Evolutionary conservation across 2,329 filamentous ascomycete genomes (phyloP).

Genomic region (Colletotrichum trifolii): DNA sequence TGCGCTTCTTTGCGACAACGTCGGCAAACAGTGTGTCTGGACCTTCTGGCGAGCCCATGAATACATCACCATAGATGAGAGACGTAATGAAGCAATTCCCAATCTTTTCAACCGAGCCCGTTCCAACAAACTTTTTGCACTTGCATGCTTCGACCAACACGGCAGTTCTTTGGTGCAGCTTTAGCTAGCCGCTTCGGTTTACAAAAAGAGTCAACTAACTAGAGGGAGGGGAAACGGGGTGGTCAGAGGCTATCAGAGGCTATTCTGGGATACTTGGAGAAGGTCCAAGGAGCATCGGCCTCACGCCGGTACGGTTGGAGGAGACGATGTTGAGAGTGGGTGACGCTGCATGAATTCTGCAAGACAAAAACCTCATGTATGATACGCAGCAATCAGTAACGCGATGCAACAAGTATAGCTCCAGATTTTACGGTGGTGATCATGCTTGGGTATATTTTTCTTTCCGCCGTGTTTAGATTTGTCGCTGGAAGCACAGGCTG

Average conservation of each 20-base stretch:
- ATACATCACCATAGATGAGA: conserved; percentile 71
- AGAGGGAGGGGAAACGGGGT: conserved; percentile 13
- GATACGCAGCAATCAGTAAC: conserved; percentile 31
- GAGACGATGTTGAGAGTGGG: conserved; percentile 14
- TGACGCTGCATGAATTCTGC: conserved; percentile 15
- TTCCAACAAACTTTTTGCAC: conserved; percentile 17
- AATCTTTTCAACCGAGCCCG: conserved; percentile 45
- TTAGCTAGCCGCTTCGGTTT: conserved; percentile 15
- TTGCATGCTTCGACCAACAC: conserved; percentile 29
- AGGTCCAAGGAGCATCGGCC: conserved; percentile 4
- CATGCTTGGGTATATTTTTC: conserved; percentile 13
- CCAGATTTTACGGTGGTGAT: neutral
- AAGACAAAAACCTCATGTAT: conserved; percentile 28
- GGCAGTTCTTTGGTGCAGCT: conserved; percentile 21
- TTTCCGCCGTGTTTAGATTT: conserved; percentile 17
- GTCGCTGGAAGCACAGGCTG: conserved; percentile 80
- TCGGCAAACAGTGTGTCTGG: conserved; percentile 73
- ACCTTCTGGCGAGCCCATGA: conserved; percentile 68
- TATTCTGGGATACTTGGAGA: neutral
- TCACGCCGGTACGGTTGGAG: conserved; percentile 2
- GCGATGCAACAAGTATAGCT: conserved; percentile 14
- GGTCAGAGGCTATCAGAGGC: conserved; percentile 9
- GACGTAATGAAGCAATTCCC: conserved; percentile 65
- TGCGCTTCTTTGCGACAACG: conserved; percentile 96
- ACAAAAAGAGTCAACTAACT: conserved; percentile 9